These are phyloP conservation scores for Brassica juncea DNA, from an alignment of 345 rosid genomes.

Conservation along the genomic window DNA sequence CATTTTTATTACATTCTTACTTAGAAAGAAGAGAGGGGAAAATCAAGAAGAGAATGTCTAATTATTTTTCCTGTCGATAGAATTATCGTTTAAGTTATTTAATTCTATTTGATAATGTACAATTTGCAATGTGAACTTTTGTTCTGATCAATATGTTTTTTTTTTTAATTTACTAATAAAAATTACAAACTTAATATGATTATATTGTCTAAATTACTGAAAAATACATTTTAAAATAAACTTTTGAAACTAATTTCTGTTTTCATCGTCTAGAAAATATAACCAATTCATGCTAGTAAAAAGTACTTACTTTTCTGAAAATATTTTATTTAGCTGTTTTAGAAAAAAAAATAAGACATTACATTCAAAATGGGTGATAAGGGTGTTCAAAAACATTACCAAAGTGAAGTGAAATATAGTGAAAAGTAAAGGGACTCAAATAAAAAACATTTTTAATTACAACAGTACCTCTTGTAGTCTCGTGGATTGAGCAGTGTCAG, in stretches of 20 bases:
- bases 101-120: neutral
- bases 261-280: neutral
- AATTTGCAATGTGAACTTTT: slow-evolving; percentile 3
- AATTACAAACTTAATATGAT: neutral
- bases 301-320: neutral
- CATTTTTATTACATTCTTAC: neutral
- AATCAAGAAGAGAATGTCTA: neutral
- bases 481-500: too few species aligned
- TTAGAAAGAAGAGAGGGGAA: neutral
- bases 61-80: neutral
- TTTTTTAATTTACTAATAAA: neutral
- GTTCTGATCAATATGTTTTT: neutral
- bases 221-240: too few species aligned
- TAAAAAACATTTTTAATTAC: neutral
- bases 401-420: neutral
- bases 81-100: neutral
- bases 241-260: neutral
- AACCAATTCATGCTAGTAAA: neutral
- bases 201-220: neutral
- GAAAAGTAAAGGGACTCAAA: neutral
- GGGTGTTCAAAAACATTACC: neutral
- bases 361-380: neutral
- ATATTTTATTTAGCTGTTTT: too few species aligned
- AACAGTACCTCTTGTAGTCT: neutral
- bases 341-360: neutral